Evolutionary conservation across 768 basidiomycete species (phyloP), one percentile per base, ranked within the genome.

Genomic region (Trametes sanguinea): DNA sequence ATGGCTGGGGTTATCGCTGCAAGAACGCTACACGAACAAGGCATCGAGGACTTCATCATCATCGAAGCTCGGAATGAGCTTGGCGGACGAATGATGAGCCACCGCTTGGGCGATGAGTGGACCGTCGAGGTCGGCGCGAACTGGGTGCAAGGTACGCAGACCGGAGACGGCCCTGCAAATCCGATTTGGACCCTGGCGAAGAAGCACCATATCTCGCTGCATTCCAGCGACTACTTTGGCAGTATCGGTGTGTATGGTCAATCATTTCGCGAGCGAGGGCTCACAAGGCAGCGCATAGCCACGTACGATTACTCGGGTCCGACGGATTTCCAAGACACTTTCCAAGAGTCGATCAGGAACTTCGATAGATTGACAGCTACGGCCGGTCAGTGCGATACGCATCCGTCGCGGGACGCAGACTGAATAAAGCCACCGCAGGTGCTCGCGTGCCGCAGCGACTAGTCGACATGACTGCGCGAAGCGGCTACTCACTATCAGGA

Each of bases 1-100:
- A 80, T 88, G 43, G 74, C 88, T 4, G 88, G 88, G 9, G 74
- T 88, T 17, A 85, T 85, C 39, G 86, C 87, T 9, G 88, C 88
- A 11, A 80, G 83, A 32, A 82, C 85, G 0, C 75, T 88, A 7
- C 78, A 85, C 48, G 72, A 80, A 50, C 73, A 78, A 27, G 84
- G 83, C 4, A 78, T 87, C 64, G 63, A 78, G n/a, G 77, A 86
- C 67, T 87, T 86, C 67, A 69, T 85, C 56, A 77, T 90, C 50
- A 67, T 89, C 22, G 88, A 89, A 57, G 88, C 80, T 1, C 77
- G 81, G n/a, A 57, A 68, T 22, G 81, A 82, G 66, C 76, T 89
- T 0, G 88, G 88, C 2, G 88, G 87, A 30, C 79, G 88, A 11
- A 79, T 89, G 80, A 78, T 74, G 63, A 78, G 77, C 60, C 70